These are phyloP conservation scores for Aspergillus luchuensis DNA, from an alignment of 2,329 filamentous ascomycete genomes.

Conservation along the genomic window DNA sequence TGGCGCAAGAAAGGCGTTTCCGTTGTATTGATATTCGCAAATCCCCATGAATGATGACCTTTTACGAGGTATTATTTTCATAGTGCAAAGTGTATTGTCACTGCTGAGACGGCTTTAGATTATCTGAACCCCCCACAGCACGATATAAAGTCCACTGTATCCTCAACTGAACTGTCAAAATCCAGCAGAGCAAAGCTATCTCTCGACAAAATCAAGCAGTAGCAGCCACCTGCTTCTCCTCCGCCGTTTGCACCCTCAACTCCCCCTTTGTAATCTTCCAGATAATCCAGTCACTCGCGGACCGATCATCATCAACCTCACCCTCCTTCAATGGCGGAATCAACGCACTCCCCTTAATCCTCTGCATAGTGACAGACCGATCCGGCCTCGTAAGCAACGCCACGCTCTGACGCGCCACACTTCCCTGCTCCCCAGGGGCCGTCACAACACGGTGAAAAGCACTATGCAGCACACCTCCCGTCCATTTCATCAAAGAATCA, in stretches of 20 bases:
- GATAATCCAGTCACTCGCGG: constrained; percentile 15
- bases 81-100: too few relatives aligned
- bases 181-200: background rate
- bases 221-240: background rate
- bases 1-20: background rate
- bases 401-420: constrained; percentile 19
- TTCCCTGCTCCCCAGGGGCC: constrained; percentile 24
- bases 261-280: constrained; percentile 16
- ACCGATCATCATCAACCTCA: constrained; percentile 14
- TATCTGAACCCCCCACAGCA: too few relatives aligned
- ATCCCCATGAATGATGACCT: background rate
- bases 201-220: background rate
- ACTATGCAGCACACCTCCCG: constrained; percentile 40
- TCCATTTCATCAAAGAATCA: constrained; percentile 52
- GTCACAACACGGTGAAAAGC: constrained; percentile 29
- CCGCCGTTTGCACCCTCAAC: constrained; percentile 9
- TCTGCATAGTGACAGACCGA: constrained; percentile 16
- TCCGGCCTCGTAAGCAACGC: constrained; percentile 24
- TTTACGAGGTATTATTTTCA: background rate
- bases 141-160: too few relatives aligned
- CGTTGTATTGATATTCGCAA: background rate
- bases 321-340: constrained; percentile 16
- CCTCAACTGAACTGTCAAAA: too few relatives aligned
- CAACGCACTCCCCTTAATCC: constrained; percentile 12
- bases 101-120: background rate